phyloP scores from a whole-genome alignment of 768 basidiomycete species.

The Mycena sanguinolenta region DNA sequence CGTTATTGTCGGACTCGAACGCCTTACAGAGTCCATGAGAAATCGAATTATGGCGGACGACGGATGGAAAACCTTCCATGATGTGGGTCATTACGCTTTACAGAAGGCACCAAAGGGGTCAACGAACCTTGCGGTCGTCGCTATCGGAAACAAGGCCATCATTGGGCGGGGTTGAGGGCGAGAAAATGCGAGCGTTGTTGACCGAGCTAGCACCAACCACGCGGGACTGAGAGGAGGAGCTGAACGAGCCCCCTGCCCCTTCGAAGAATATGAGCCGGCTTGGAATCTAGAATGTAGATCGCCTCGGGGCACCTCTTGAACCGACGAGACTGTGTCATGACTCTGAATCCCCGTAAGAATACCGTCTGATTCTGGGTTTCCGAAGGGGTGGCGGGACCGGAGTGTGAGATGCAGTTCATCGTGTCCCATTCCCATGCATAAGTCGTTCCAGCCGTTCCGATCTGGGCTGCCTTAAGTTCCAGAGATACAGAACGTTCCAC shows the following conservation, averaged over 20 bases:
- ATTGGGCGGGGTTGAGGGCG: not conserved
- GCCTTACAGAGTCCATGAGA: constrained; percentile 6
- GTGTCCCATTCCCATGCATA: not conserved
- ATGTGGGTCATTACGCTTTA: not conserved
- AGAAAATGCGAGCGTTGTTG: too few relatives aligned
- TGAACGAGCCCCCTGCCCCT: too few relatives aligned
- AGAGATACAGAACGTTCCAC: not conserved
- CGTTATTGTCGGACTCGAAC: not conserved
- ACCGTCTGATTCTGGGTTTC: not conserved
- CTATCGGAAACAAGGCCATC: not conserved
- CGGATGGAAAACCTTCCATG: constrained; percentile 8
- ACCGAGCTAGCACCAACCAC: too few relatives aligned
- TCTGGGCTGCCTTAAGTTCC: not conserved
- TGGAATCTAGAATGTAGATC: not conserved
- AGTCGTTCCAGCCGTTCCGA: not conserved
- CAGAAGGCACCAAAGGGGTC: too few relatives aligned
- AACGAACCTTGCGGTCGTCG: not conserved
- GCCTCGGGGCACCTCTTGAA: not conserved
- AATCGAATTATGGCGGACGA: constrained; percentile 2
- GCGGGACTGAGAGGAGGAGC: too few relatives aligned
- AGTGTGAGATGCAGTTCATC: not conserved
- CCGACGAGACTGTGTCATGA: not conserved
- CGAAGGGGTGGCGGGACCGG: too few relatives aligned
- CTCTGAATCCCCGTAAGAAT: not conserved
- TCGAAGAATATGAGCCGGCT: not conserved